Percentiles rank a stretch among this genome's conserved stretches.
Evolutionary conservation across 148 eudicot genomes (phyloP).

Genomic region (Vaccinium macrocarpon): DNA sequence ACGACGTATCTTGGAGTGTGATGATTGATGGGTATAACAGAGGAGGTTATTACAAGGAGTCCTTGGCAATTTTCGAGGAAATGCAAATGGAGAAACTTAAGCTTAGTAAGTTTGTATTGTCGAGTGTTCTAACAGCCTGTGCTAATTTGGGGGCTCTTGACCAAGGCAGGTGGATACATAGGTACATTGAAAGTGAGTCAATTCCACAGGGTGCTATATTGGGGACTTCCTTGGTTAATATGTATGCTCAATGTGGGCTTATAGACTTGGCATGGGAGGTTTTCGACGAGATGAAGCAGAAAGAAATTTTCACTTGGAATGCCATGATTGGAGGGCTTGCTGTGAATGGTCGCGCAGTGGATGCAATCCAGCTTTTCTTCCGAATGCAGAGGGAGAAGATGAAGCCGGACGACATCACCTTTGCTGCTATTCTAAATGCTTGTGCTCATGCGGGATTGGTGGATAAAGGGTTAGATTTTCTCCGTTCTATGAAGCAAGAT

Average conservation of each 20-base stretch:
- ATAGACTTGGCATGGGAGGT: slow-evolving; percentile 38
- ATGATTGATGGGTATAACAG: slow-evolving; percentile 41
- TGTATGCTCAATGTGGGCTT: slow-evolving; percentile 45
- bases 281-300: slow-evolving; percentile 28
- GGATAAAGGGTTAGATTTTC: slow-evolving; percentile 31
- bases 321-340: slow-evolving; percentile 51
- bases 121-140: slow-evolving; percentile 35
- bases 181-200: slow-evolving; percentile 21
- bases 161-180: slow-evolving; percentile 47
- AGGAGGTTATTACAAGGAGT: slow-evolving; percentile 31
- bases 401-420: slow-evolving; percentile 30
- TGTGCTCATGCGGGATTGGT: slow-evolving; percentile 48
- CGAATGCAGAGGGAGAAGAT: slow-evolving; percentile 25
- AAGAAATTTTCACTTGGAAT: slow-evolving; percentile 37
- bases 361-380: slow-evolving; percentile 34
- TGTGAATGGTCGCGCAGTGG: slow-evolving; percentile 30
- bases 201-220: slow-evolving; percentile 29
- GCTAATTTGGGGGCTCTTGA: slow-evolving; percentile 39
- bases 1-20: slow-evolving; percentile 46
- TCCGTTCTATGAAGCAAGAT: slow-evolving; percentile 25
- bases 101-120: slow-evolving; percentile 27
- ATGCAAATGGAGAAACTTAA: slow-evolving; percentile 35
- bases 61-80: slow-evolving; percentile 27
- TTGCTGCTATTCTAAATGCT: slow-evolving; percentile 34
- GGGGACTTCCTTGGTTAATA: slow-evolving; percentile 44